phyloP scores from a whole-genome alignment of 768 basidiomycete species.

The Tylopilus balloui region DNA sequence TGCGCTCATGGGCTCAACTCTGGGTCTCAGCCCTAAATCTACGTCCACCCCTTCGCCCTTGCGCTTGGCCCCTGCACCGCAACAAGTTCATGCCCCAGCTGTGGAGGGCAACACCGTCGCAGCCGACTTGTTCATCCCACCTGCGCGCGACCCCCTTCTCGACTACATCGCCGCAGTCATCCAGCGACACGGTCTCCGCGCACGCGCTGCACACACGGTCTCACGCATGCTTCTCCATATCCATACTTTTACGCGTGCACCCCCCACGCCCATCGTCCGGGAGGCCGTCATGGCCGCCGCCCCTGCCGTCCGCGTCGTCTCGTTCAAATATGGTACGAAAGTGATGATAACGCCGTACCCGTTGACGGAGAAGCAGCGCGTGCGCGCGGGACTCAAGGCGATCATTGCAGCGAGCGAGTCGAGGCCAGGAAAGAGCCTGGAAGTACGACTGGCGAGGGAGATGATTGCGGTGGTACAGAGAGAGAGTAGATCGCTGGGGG shows the following conservation, averaged over 20 bases:
- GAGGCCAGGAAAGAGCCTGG: constrained; percentile 51
- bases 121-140: constrained; percentile 53
- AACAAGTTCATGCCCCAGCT: background rate
- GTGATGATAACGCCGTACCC: constrained; percentile 62
- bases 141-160: constrained; percentile 71
- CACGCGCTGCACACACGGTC: constrained; percentile 52
- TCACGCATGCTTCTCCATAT: constrained; percentile 66
- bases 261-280: constrained; percentile 77
- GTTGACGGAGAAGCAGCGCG: constrained; percentile 76
- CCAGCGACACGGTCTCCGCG: constrained; percentile 60
- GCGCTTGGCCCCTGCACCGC: background rate
- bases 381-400: constrained; percentile 64
- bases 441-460: constrained; percentile 75
- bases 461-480: constrained; percentile 67
- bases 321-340: constrained; percentile 62
- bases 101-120: background rate
- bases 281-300: constrained; percentile 64
- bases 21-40: constrained; percentile 13
- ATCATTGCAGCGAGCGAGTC: constrained; percentile 61
- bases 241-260: constrained; percentile 67
- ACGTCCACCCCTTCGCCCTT: background rate
- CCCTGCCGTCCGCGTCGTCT: constrained; percentile 63
- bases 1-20: constrained; percentile 23
- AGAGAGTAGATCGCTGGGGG: constrained; percentile 52
- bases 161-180: constrained; percentile 59